phyloP scores from a whole-genome alignment of 1,284 basidiomycete species.

The Phellinidium pouzarii region DNA sequence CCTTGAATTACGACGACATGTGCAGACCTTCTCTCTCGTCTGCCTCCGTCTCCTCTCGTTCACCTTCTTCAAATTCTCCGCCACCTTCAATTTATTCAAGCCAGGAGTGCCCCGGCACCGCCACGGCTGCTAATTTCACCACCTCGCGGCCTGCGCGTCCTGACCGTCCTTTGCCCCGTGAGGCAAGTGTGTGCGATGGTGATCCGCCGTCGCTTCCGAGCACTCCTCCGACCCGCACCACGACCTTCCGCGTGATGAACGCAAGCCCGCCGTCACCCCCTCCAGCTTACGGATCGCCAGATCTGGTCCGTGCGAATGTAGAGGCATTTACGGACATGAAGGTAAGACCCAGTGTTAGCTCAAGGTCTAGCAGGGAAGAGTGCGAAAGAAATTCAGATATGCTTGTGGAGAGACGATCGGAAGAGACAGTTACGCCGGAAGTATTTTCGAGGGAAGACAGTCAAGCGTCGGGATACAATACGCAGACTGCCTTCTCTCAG shows the following conservation, averaged over 20 bases:
- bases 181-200: conserved; percentile 6
- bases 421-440: conserved; percentile 15
- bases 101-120: conserved; percentile 8
- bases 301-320: conserved; percentile 4
- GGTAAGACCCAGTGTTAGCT: neutral
- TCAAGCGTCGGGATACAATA: neutral
- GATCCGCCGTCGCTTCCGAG: conserved; percentile 20
- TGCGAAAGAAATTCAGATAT: neutral
- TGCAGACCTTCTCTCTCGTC: conserved; percentile 30
- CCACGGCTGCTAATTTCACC: conserved; percentile 8
- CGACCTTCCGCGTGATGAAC: conserved; percentile 35
- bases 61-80: conserved; percentile 21
- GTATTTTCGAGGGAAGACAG: neutral
- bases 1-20: conserved; percentile 28
- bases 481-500: neutral
- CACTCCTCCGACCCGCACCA: conserved; percentile 28
- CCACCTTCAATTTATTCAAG: conserved; percentile 9
- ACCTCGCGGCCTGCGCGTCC: neutral
- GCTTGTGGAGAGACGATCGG: conserved; percentile 8
- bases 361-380: neutral
- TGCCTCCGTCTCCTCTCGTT: conserved; percentile 21
- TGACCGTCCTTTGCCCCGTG: conserved; percentile 18
- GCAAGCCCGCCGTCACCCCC: conserved; percentile 34
- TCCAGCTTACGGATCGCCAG: conserved; percentile 32
- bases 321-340: neutral